phyloP scores from a whole-genome alignment of 106 monocot genomes.

The Dendrobium nobile region DNA sequence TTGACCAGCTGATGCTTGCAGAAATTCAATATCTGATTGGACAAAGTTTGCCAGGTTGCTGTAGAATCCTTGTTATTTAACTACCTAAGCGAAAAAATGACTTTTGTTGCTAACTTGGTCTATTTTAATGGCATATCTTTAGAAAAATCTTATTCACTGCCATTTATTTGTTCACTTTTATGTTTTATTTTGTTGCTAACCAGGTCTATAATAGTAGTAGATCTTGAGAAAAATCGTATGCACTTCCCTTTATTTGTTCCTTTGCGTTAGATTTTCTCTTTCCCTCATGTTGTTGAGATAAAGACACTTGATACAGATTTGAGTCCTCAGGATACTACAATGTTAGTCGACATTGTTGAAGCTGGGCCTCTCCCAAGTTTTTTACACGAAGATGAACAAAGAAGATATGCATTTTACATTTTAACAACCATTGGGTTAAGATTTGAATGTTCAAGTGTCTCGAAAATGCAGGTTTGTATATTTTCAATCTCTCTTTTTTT shows the following conservation, averaged over 20 bases:
- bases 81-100: too few species aligned
- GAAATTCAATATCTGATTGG: too few species aligned
- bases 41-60: too few species aligned
- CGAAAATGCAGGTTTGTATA: constrained; percentile 54
- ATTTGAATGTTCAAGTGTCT: constrained; percentile 73
- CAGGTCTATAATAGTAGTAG: not conserved
- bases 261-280: not conserved
- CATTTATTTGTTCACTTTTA: too few species aligned
- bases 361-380: constrained; percentile 49
- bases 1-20: too few species aligned
- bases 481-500: not conserved
- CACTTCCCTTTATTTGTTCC: not conserved
- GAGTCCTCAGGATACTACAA: constrained; percentile 85
- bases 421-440: constrained; percentile 61
- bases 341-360: constrained; percentile 78
- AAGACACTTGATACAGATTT: constrained; percentile 42
- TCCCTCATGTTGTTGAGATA: not conserved
- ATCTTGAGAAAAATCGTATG: not conserved
- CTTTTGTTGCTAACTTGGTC: too few species aligned
- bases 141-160: too few species aligned
- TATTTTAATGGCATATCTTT: too few species aligned
- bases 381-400: constrained; percentile 34
- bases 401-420: constrained; percentile 57
- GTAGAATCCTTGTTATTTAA: too few species aligned
- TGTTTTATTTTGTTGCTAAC: too few species aligned